Evolutionary conservation across 2,329 filamentous ascomycete species (phyloP).

Genomic region (Zymoseptoria passerinii): DNA sequence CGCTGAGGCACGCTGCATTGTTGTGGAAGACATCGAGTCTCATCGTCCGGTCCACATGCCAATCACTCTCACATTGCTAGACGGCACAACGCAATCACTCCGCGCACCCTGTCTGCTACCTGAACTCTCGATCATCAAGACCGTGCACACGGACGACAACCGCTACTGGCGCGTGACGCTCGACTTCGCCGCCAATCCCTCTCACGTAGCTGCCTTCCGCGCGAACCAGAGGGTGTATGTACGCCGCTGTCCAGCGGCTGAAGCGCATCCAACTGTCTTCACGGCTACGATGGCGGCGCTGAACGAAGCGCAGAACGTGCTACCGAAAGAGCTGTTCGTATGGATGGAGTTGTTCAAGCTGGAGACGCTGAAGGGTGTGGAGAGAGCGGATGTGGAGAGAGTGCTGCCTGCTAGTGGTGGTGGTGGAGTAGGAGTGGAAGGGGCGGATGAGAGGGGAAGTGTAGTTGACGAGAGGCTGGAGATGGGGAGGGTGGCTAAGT

Average conservation of each 20-base stretch:
- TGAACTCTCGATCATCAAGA: constrained; percentile 54
- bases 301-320: constrained; percentile 33
- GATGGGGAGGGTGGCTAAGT: constrained; percentile 37
- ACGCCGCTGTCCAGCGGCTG: constrained; percentile 49
- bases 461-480: constrained; percentile 65
- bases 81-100: constrained; percentile 24
- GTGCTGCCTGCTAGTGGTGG: constrained; percentile 30
- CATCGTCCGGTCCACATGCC: constrained; percentile 60
- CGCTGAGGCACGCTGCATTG: constrained; percentile 77
- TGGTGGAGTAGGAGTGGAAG: constrained; percentile 34
- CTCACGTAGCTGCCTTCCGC: constrained; percentile 56
- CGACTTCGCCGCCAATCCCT: constrained; percentile 58
- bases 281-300: constrained; percentile 65
- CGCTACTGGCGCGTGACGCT: constrained; percentile 76
- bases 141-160: constrained; percentile 54
- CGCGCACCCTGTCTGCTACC: constrained; percentile 53
- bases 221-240: constrained; percentile 67
- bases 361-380: constrained; percentile 41
- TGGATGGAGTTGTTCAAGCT: constrained; percentile 70
- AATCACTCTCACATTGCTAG: constrained; percentile 20
- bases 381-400: constrained; percentile 55
- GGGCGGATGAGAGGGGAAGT: constrained; percentile 46
- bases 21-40: constrained; percentile 79
- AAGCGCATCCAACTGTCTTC: constrained; percentile 53
- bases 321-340: constrained; percentile 31